Base-by-base conservation (phyloP, 2,329 filamentous ascomycete species). In the Microdochium paspali region DNA sequence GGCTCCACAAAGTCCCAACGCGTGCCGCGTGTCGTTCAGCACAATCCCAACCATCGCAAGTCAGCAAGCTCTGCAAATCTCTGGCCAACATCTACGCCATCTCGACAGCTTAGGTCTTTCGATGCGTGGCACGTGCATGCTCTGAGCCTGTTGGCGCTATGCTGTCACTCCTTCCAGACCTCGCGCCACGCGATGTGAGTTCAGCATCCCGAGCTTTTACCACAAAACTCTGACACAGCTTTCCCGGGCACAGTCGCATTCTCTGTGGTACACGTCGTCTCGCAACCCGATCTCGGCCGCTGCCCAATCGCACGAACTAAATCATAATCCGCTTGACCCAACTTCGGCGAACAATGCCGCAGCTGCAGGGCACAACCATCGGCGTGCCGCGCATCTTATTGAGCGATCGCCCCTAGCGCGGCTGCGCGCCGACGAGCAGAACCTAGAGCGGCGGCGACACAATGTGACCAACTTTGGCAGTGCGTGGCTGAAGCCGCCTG, bases 391-490 rank as follows among this genome's bases (percentile, higher is more conserved):
- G 47, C 70, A 74, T 52, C 54, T 74, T 48, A 65, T 78, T 51
- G 70, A 82, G 60, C 69, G 77, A 55, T 75, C 83, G 24, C 73
- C 77, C 2, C 80, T 95, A 3, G 78, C 84, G 10, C 74, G 83
- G 2, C 78, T 95, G 10, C 74, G 79, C 24, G 70, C 80, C 39
- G 91, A 96, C 61, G 93, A 97, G 68, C 77, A 82, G 51, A 77
- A 82, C 49, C 76, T 94, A 53, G 79, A 84, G 47, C 77, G 84
- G 9, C 87, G 91, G 44, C 89, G 90, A 59, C 69, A 80, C 44
- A 89, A 91, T 54, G 85, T 97, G 25, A 80, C 85, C 44, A 87
- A 90, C 58, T 96, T 94, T 61, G 93, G 93, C 50, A 86, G 84
- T 54, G 79, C 79, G 42, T 98, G 93, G 93, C 83, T 98, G 48